phyloP scores from a whole-genome alignment of 2,329 filamentous ascomycete species.

The Xylaria sp. region DNA sequence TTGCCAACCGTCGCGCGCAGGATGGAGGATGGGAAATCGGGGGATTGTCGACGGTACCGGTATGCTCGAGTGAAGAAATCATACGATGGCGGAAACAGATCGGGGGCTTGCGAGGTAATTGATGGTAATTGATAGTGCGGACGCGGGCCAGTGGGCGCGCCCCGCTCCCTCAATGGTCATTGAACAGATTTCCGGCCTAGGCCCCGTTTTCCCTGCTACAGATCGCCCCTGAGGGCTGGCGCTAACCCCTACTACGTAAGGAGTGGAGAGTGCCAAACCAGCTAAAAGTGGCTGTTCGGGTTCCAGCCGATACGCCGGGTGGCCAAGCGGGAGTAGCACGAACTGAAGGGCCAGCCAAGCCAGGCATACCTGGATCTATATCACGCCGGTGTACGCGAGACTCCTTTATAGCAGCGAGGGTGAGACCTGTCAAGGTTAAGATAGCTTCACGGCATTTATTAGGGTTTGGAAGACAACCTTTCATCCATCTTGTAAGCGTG shows the following conservation, averaged over 20 bases:
- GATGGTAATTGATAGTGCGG: background rate
- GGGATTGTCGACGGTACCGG: slow-evolving; percentile 12
- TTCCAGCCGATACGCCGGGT: background rate
- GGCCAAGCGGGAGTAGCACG: too few relatives aligned
- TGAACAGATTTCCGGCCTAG: slow-evolving; percentile 15
- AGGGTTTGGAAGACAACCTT: background rate
- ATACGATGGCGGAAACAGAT: slow-evolving; percentile 5
- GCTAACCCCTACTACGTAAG: slow-evolving; percentile 1
- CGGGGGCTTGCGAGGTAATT: background rate
- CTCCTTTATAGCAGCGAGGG: background rate
- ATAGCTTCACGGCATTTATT: background rate
- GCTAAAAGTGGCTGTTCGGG: background rate
- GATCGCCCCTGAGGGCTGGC: background rate
- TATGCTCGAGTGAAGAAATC: slow-evolving; percentile 21
- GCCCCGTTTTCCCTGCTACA: background rate
- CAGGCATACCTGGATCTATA: background rate
- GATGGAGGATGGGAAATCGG: slow-evolving; percentile 10
- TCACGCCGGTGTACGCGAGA: background rate
- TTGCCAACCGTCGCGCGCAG: slow-evolving; percentile 12
- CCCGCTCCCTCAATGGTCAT: background rate
- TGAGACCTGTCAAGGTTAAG: background rate
- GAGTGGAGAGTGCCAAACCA: background rate
- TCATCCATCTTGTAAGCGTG: background rate
- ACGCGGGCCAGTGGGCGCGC: slow-evolving; percentile 11
- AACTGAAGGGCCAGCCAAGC: too few relatives aligned